Evolutionary conservation across 805 yeast genomes (phyloP), one percentile per base, ranked within the genome.

Genomic region (Maudiozyma serrabonitensis): DNA sequence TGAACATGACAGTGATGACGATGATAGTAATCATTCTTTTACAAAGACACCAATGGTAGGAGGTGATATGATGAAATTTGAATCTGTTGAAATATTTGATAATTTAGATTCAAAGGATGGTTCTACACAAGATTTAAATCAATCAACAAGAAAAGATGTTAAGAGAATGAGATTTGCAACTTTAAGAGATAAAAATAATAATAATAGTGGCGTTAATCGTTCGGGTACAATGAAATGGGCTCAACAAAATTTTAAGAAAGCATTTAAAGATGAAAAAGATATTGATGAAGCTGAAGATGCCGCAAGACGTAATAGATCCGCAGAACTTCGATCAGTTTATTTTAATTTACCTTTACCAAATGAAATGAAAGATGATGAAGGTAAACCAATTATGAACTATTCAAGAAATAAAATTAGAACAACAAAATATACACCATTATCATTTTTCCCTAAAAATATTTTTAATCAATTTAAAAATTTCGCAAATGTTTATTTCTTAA

Each of bases 371-470:
- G 82, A 81, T 54, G 81, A 80, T 60, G 75, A 81, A 2, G 82
- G 83, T 12, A 72, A 75, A 34, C 86, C 93, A 2, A 61, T 59
- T 15, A 71, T 73, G 0, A 61, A 66, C 13, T 91, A 85, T 61
- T 79, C 95, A 15, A 76, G 96, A 52, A 91, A 91, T 72, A 91
- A 93, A 65, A 87, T 93, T 56, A 81, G 97, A 70, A 90, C 98
- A 0, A 88, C 99, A 1, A 91, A 88, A 70, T 91, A 91, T 68
- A 91, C 98, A 2, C 96, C 98, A 7, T 62, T 93, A 41, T 73
- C 88, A 11, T 91, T 91, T 62, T 56, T 93, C 40, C 98, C 98
- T 3, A 89, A 89, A 64, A 89, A 91, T 68, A 64, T 91, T 47
- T 68, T 69, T 43, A 74, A 77, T 55, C 98, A 93, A 70, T 90